Conservation (phyloP, 345 rosid genomes). For the Salix dunnii region DNA sequence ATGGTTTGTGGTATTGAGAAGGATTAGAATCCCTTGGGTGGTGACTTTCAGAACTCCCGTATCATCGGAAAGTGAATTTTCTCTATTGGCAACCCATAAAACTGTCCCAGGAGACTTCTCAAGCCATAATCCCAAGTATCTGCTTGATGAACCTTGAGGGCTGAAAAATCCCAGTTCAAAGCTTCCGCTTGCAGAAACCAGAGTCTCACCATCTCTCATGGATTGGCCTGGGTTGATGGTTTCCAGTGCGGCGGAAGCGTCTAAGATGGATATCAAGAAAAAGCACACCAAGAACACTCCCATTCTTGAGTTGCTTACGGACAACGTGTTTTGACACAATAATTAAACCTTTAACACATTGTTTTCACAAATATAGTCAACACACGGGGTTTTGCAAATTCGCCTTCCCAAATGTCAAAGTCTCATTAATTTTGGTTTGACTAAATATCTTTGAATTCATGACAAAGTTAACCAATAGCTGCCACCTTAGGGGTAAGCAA, state of each 20-base stretch:
- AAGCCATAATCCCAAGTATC: not conserved
- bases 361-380: too few relatives aligned
- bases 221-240: not conserved
- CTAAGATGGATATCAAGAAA: too few relatives aligned
- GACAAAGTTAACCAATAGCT: too few relatives aligned
- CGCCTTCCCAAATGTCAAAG: too few relatives aligned
- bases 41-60: not conserved
- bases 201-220: not conserved
- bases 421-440: too few relatives aligned
- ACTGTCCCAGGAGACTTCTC: not conserved
- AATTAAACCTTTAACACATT: too few relatives aligned
- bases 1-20: not conserved
- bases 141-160: not conserved
- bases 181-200: not conserved
- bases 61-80: not conserved
- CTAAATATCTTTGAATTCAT: too few relatives aligned
- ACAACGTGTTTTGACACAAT: too few relatives aligned
- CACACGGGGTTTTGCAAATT: too few relatives aligned
- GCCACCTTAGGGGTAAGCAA: too few relatives aligned
- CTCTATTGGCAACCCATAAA: not conserved
- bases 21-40: not conserved
- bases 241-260: not conserved
- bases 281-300: too few relatives aligned
- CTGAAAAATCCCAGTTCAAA: not conserved
- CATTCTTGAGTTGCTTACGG: too few relatives aligned